These are phyloP conservation scores for Alternaria sp. DNA, from an alignment of 2,329 filamentous ascomycete genomes.

Conservation along the genomic window DNA sequence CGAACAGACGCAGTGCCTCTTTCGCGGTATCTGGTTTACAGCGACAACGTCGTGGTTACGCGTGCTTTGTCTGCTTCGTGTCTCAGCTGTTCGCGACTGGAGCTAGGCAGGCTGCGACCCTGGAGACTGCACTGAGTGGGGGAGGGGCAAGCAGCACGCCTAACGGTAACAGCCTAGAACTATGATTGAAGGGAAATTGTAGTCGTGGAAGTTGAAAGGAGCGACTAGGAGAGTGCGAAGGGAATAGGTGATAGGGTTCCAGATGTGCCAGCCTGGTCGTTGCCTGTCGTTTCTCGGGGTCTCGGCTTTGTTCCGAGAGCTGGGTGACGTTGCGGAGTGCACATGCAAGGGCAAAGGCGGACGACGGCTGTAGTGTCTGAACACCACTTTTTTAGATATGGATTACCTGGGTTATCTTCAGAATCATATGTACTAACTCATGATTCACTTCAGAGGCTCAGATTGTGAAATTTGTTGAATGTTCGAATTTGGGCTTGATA, in stretches of 20 bases:
- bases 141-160: constrained; percentile 15
- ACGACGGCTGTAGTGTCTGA: not conserved
- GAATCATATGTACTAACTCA: not conserved
- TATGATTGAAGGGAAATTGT: not conserved
- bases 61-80: not conserved
- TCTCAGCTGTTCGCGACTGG: not conserved
- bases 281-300: not conserved
- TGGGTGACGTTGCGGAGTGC: constrained; percentile 7
- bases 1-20: not conserved
- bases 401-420: not conserved
- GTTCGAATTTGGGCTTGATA: not conserved
- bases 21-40: not conserved
- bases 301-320: constrained; percentile 9
- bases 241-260: not conserved
- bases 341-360: constrained; percentile 1
- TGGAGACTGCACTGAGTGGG: not conserved
- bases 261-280: not conserved
- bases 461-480: not conserved
- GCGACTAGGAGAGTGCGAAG: not conserved
- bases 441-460: too few species aligned
- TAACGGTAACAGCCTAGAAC: constrained; percentile 5
- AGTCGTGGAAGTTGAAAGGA: not conserved
- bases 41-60: not conserved
- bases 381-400: not conserved
- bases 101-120: not conserved